A percentile compares a stretch with the other conserved stretches of the same genome.
These are phyloP conservation scores for Datura wrightii DNA, from an alignment of 257 asterid genomes.

Conservation along the genomic window DNA sequence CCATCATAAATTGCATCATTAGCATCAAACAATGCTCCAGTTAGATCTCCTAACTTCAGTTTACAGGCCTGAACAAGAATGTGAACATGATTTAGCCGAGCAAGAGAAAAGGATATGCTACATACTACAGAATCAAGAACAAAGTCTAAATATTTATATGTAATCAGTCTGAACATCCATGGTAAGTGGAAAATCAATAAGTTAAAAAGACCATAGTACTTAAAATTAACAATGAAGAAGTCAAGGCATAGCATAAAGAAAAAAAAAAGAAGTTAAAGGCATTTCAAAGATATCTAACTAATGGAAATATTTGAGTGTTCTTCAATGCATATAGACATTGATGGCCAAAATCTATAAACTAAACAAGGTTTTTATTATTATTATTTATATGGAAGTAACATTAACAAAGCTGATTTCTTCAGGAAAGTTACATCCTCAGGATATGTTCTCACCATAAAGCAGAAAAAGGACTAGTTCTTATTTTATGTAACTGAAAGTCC, in stretches of 20 bases:
- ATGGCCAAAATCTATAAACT: slow-evolving; percentile 16
- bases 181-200: neutral
- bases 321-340: slow-evolving; percentile 13
- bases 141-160: neutral
- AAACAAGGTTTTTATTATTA: neutral
- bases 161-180: neutral
- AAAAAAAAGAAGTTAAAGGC: slow-evolving; percentile 10
- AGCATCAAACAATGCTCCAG: slow-evolving; percentile 52
- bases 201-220: neutral
- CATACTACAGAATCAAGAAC: neutral
- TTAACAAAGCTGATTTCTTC: slow-evolving; percentile 11
- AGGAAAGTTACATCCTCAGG: neutral
- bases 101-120: slow-evolving; percentile 25
- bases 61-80: slow-evolving; percentile 46
- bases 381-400: neutral
- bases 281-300: neutral
- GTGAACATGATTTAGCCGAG: neutral
- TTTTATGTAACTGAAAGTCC: slow-evolving; percentile 2
- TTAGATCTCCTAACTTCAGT: slow-evolving; percentile 49
- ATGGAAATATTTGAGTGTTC: neutral
- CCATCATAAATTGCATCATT: slow-evolving; percentile 48
- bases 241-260: neutral
- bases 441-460: neutral
- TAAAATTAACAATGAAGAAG: neutral
- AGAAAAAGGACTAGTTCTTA: neutral